These are phyloP conservation scores for Neofusicoccum laricinum DNA, from an alignment of 2,329 filamentous ascomycete genomes.

Conservation along the genomic window DNA sequence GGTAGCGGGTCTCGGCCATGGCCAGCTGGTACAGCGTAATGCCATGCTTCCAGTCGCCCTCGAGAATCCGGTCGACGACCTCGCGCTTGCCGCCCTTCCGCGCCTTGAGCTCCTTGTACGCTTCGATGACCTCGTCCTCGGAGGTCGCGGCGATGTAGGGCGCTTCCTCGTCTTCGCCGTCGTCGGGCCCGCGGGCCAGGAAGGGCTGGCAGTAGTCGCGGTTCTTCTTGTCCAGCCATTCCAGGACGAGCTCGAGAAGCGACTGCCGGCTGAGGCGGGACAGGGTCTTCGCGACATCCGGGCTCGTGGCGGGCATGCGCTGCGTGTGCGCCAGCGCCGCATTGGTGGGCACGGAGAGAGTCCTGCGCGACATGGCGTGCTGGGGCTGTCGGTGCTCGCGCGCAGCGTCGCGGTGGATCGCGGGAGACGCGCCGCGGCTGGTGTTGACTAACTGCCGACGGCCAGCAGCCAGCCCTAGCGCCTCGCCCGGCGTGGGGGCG, in stretches of 20 bases:
- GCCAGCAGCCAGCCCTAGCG: background rate
- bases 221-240: slow-evolving; percentile 73
- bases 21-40: slow-evolving; percentile 55
- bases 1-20: slow-evolving; percentile 52
- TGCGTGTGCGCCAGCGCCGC: slow-evolving; percentile 69
- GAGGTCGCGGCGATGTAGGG: slow-evolving; percentile 67
- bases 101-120: slow-evolving; percentile 36
- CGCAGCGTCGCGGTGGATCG: slow-evolving; percentile 8
- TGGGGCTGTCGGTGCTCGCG: background rate
- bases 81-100: slow-evolving; percentile 53
- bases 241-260: slow-evolving; percentile 67
- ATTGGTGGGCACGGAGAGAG: slow-evolving; percentile 66
- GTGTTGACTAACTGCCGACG: slow-evolving; percentile 11
- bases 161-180: slow-evolving; percentile 54
- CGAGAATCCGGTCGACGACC: slow-evolving; percentile 54
- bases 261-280: slow-evolving; percentile 68
- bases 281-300: slow-evolving; percentile 64
- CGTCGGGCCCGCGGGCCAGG: slow-evolving; percentile 46
- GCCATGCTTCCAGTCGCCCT: slow-evolving; percentile 57
- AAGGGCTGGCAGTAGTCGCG: slow-evolving; percentile 59
- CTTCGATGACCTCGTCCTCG: slow-evolving; percentile 62
- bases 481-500: background rate
- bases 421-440: slow-evolving; percentile 10
- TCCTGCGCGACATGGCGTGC: slow-evolving; percentile 16
- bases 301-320: slow-evolving; percentile 64